Base-by-base conservation (phyloP, 2,329 filamentous ascomycete species). In the Cadophora sp. region DNA sequence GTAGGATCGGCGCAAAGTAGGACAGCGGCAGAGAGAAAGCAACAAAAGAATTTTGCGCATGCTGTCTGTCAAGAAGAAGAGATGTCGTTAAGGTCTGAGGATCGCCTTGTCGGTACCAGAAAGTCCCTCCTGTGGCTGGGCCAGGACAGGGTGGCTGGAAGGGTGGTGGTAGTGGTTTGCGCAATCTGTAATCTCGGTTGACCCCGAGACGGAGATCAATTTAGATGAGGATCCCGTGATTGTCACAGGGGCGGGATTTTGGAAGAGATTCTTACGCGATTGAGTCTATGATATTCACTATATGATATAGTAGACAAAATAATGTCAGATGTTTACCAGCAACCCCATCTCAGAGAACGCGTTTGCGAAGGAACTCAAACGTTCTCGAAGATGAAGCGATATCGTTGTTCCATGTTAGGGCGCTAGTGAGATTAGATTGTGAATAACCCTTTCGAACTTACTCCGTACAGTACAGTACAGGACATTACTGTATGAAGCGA, bases 51-150 rank as follows among this genome's bases (percentile, higher is more conserved):
- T 43, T 26, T 9, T 29, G 22, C 16, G 27, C 37, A 29, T n/a
- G 40, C 34, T 61, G 40, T 61, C 34, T 29, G 19, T 8, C n/a
- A 11, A 61, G n/a, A 62, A n/a, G 59, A 50, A 24, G 27, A 62
- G 59, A 48, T 46, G 27, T 50, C 37, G 43, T 29, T 31, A 26
- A 31, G 16, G 24, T 50, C 37, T 46, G 24, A 62, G 59, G 43
- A 51, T 48, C 24, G 12, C 22, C 29, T 34, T 48, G 31, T 65
- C 63, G 56, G 43, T 66, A 66, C 56, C 64, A 58, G 53, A 50
- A 65, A 59, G 24, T 53, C 12, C 50, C 19, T 50, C n/a, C 61
- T 63, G 61, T 63, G 61, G 61, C 61, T 62, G 37, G 40, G 59
- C 24, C 8, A 59, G n/a, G 34, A 5, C 16, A 16, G 37, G 37